Conservation (phyloP, 176 grass and related monocot genomes). For the Oryza brachyantha region DNA sequence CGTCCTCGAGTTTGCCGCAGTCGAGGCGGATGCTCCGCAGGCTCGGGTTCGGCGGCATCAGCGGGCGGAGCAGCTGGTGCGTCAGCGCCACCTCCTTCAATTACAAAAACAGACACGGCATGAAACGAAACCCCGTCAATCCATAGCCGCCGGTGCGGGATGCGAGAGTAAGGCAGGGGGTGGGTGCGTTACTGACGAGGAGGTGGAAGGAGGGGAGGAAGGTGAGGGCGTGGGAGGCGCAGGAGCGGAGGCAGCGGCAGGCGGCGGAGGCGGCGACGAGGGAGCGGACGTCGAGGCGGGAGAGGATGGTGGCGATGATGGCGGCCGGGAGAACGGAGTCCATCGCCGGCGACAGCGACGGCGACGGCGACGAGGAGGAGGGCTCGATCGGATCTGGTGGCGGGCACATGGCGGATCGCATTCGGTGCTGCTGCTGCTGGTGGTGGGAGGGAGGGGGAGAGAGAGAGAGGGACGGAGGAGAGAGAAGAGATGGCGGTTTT, state of each 20-base stretch:
- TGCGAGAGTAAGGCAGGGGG: background rate
- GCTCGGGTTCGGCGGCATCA: conserved; percentile 62
- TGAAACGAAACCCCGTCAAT: conserved; percentile 13
- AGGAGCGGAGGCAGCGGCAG: conserved; percentile 65
- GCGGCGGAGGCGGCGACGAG: conserved; percentile 56
- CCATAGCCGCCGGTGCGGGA: background rate
- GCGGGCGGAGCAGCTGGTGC: conserved; percentile 52
- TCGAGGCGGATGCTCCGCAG: conserved; percentile 78
- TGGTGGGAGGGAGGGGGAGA: background rate
- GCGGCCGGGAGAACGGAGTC: conserved; percentile 60
- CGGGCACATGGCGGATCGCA: conserved; percentile 14
- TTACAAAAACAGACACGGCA: conserved; percentile 13
- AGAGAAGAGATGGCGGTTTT: conserved; percentile 31
- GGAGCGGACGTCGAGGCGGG: conserved; percentile 85
- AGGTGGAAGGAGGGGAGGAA: conserved; percentile 85
- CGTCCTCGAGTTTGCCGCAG: conserved; percentile 66
- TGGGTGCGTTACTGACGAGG: conserved; percentile 42
- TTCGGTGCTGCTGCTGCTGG: background rate
- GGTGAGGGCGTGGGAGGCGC: conserved; percentile 56
- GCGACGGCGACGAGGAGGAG: background rate
- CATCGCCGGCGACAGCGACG: conserved; percentile 34
- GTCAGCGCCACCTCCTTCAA: conserved; percentile 71
- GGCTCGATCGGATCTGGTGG: conserved; percentile 64
- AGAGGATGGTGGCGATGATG: conserved; percentile 80
- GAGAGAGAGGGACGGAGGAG: background rate